Base-by-base conservation (phyloP, 805 yeast species). In the Lipomyces lipofer region DNA sequence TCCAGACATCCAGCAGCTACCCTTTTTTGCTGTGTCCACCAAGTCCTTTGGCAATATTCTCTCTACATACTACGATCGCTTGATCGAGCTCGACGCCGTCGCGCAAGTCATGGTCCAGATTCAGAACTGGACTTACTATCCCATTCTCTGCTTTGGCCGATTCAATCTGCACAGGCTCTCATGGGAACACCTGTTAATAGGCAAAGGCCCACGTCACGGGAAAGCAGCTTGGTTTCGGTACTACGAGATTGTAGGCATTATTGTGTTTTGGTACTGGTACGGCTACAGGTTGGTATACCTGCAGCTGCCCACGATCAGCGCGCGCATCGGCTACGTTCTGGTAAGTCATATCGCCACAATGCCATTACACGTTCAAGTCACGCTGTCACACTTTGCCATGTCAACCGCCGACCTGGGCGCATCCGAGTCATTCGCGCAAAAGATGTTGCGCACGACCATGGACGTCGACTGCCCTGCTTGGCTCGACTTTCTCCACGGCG, bases 391-490 rank as follows among this genome's bases (percentile, higher is more conserved):
- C 69, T 89, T 89, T 73, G 96, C 96, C 33, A 90, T 89, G 95
- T 86, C 95, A 1, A 90, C 96, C 0, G 78, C 94, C 4, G 95
- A 89, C 66, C 72, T 89, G 17, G 96, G 96, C 1, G 78, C 81
- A 9, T 78, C 84, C 42, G 97, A 89, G 69, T 78, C 89, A 5
- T 89, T 89, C 66, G 80, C 84, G 0, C 83, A 86, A 56, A 78
- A 94, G 60, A 96, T 89, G 71, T 67, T 89, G 2, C 77, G 97
- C 64, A 90, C 97, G 1, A 89, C 96, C 2, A 90, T 89, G 96
- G 97, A 89, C 68, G 96, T 89, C 32, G 94, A 86, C 64, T 89
- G 97, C 72, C 96, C 97, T 1, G 84, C 80, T 58, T 89, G 96
- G 96, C 76, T 89, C 48, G 97, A 89, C 69, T 90, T 82, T 64